Evolutionary conservation across 352 stramenopile genomes (phyloP).

Genomic region (Pythium scleroteichum): DNA sequence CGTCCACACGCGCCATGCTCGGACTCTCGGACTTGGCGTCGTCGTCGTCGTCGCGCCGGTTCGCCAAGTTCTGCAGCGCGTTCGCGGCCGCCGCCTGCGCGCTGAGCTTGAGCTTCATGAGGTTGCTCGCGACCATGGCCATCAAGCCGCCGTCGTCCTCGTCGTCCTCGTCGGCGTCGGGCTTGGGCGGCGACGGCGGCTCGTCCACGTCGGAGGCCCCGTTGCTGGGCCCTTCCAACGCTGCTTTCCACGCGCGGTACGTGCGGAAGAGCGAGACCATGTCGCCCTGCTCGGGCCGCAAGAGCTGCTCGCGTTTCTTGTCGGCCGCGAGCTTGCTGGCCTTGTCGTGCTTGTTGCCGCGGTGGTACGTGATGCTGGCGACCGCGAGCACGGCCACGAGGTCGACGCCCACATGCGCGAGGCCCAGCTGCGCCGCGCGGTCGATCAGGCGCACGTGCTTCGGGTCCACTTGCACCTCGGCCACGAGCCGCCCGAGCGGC

Average conservation of each 20-base stretch:
- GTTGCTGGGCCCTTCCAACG: conserved; percentile 13
- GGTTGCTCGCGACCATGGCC: neutral
- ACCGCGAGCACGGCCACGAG: conserved; percentile 27
- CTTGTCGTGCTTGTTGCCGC: conserved; percentile 27
- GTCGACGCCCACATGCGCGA: conserved; percentile 19
- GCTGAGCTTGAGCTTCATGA: conserved; percentile 8
- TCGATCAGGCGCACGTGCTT: conserved; percentile 28
- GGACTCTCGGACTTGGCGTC: neutral
- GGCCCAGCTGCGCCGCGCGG: conserved; percentile 6
- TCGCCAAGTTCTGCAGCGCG: neutral
- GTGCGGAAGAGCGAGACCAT: conserved; percentile 29
- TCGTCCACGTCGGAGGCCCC: neutral
- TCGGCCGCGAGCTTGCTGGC: conserved; percentile 22
- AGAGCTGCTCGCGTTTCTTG: conserved; percentile 18
- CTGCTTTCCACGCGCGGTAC: conserved; percentile 16
- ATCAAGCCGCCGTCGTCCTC: conserved; percentile 4
- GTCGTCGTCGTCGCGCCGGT: neutral
- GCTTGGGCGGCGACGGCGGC: conserved; percentile 12
- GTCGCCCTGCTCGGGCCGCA: conserved; percentile 23
- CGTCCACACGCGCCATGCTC: neutral
- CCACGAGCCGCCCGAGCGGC: conserved; percentile 19
- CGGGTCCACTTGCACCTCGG: conserved; percentile 26
- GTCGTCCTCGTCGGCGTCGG: conserved; percentile 12
- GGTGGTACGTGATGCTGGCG: conserved; percentile 20
- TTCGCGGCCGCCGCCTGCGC: neutral